These are phyloP conservation scores for Aspergillus bombycis DNA, from an alignment of 2,329 filamentous ascomycete species.

Conservation along the genomic window DNA sequence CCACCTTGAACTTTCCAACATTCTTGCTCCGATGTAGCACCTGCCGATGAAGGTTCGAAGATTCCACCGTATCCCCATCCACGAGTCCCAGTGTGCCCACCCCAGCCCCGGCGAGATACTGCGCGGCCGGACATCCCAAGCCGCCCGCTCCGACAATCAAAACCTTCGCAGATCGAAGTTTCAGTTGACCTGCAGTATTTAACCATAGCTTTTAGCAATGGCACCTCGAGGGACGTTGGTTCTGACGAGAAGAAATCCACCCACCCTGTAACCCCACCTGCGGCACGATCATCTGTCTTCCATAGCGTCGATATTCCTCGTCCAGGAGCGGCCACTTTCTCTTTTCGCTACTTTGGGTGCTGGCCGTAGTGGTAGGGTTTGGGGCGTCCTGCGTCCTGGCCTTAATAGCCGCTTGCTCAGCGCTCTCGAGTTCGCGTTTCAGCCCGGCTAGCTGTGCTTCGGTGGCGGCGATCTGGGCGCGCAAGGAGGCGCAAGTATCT, in stretches of 20 bases:
- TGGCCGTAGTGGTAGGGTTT: neutral
- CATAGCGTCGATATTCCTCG: slow-evolving; percentile 84
- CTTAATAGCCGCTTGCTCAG: slow-evolving; percentile 30
- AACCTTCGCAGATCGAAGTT: slow-evolving; percentile 69
- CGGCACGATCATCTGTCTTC: slow-evolving; percentile 86
- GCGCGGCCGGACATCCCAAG: slow-evolving; percentile 85
- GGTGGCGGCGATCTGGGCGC: slow-evolving; percentile 40
- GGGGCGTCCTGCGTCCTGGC: slow-evolving; percentile 14
- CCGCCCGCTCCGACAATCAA: slow-evolving; percentile 87
- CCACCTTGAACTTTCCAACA: slow-evolving; percentile 77
- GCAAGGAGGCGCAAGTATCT: slow-evolving; percentile 35
- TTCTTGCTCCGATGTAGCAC: slow-evolving; percentile 74
- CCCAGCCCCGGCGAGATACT: slow-evolving; percentile 90
- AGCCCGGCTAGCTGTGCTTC: slow-evolving; percentile 40
- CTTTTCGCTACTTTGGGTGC: neutral
- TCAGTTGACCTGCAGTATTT: slow-evolving; percentile 67
- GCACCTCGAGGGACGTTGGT: neutral
- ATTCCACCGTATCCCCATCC: slow-evolving; percentile 85
- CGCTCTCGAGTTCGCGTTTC: slow-evolving; percentile 39
- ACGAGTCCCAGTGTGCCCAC: slow-evolving; percentile 81
- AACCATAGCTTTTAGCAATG: slow-evolving; percentile 8
- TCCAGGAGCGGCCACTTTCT: slow-evolving; percentile 68
- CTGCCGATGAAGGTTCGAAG: slow-evolving; percentile 90
- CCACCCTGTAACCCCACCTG: slow-evolving; percentile 75
- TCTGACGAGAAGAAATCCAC: slow-evolving; percentile 13